phyloP scores from a whole-genome alignment of 2,329 filamentous ascomycete genomes.

The Microdochium trichocladiopsis region DNA sequence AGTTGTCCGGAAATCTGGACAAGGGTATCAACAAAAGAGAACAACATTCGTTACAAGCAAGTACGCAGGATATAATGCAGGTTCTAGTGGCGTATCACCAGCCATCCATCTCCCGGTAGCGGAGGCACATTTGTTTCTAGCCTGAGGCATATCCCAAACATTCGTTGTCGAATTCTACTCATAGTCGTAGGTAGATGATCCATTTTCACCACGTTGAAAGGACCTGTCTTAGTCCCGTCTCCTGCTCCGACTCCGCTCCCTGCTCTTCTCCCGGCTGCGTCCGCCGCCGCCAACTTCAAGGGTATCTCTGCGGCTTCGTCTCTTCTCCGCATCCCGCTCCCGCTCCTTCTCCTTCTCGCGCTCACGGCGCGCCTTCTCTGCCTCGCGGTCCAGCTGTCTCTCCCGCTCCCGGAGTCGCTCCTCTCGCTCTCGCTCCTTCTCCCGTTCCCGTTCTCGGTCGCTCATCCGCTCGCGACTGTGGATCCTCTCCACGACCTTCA shows the following conservation, averaged over 20 bases:
- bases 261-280: conserved; percentile 12
- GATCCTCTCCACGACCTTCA: conserved; percentile 34
- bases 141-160: too few relatives aligned
- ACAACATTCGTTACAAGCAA: too few relatives aligned
- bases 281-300: conserved; percentile 16
- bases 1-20: too few relatives aligned
- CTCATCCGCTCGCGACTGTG: conserved; percentile 3
- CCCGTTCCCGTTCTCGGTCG: conserved; percentile 7
- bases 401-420: background rate
- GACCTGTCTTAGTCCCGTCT: conserved; percentile 5
- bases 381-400: background rate
- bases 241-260: conserved; percentile 14
- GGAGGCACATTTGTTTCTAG: too few relatives aligned
- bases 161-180: too few relatives aligned
- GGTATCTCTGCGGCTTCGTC: conserved; percentile 7
- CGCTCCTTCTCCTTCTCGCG: background rate
- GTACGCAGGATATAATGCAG: too few relatives aligned
- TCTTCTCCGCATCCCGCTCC: conserved; percentile 5
- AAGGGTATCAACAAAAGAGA: too few relatives aligned
- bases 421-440: conserved; percentile 1
- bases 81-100: too few relatives aligned
- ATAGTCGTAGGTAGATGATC: too few relatives aligned
- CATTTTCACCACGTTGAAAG: too few relatives aligned
- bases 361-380: background rate
- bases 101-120: too few relatives aligned